Conservation (phyloP, 2,329 filamentous ascomycete species). For the Fusarium musae region DNA sequence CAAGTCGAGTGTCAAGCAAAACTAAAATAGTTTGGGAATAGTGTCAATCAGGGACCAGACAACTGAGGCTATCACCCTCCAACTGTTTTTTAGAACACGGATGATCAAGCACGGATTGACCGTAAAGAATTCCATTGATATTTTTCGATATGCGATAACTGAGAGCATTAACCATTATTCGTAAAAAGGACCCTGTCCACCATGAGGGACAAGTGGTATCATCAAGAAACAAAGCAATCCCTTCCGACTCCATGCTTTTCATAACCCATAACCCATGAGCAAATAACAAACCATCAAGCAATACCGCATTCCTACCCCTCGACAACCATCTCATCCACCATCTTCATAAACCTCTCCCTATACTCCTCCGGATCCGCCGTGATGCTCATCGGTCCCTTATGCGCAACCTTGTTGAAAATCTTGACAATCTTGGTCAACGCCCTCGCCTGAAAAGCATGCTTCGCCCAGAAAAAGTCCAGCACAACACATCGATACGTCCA, state of each 20-base stretch:
- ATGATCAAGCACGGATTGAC: neutral
- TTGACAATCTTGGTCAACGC: constrained; percentile 74
- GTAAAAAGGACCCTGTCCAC: neutral
- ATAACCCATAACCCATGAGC: neutral
- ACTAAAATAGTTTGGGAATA: neutral
- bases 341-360: constrained; percentile 62
- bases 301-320: constrained; percentile 41
- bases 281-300: neutral
- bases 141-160: neutral
- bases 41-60: neutral
- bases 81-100: neutral
- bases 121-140: accelerated
- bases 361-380: constrained; percentile 78
- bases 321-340: constrained; percentile 58
- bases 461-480: constrained; percentile 83
- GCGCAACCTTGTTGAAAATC: constrained; percentile 70
- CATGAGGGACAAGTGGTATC: neutral
- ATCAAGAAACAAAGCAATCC: neutral
- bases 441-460: constrained; percentile 74
- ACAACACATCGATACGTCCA: constrained; percentile 75
- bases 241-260: neutral
- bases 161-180: neutral
- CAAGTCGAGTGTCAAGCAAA: neutral
- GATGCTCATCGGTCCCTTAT: constrained; percentile 78
- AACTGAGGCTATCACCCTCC: neutral